These are phyloP conservation scores for Melastoma malabathricum DNA, from an alignment of 345 rosid genomes.

Conservation along the genomic window DNA sequence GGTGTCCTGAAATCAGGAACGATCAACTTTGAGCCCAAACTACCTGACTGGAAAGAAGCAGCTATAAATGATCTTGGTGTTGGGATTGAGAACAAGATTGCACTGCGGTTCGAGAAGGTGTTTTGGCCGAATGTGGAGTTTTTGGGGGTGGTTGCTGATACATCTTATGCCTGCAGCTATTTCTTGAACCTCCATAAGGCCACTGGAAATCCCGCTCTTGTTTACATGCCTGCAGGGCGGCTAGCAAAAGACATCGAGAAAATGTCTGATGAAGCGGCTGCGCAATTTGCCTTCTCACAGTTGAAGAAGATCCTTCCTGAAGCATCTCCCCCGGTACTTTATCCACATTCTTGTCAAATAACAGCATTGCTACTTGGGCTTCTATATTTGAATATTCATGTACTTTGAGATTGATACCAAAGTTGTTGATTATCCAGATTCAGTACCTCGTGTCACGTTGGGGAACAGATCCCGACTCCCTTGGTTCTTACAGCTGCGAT, in stretches of 20 bases:
- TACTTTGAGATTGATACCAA: no score
- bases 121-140: slow-evolving; percentile 87
- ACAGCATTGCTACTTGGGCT: no score
- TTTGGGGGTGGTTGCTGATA: slow-evolving; percentile 57
- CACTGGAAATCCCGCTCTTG: slow-evolving; percentile 72
- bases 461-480: slow-evolving; percentile 72
- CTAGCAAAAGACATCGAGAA: slow-evolving; percentile 61
- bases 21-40: slow-evolving; percentile 66
- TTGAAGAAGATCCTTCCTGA: slow-evolving; percentile 80
- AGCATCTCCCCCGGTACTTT: slow-evolving; percentile 64
- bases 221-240: slow-evolving; percentile 82
- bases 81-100: slow-evolving; percentile 78
- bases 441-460: slow-evolving; percentile 55
- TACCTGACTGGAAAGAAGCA: slow-evolving; percentile 71
- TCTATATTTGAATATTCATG: no score
- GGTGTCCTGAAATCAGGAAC: slow-evolving; percentile 75
- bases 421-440: slow-evolving; percentile 24
- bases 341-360: background rate
- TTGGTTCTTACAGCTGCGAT: slow-evolving; percentile 75
- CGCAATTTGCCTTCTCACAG: slow-evolving; percentile 49
- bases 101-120: slow-evolving; percentile 42
- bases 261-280: slow-evolving; percentile 50
- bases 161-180: slow-evolving; percentile 71
- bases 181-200: slow-evolving; percentile 83
- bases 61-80: slow-evolving; percentile 72